phyloP scores from a whole-genome alignment of 306 rosid species.

The Ammopiptanthus mongolicus region DNA sequence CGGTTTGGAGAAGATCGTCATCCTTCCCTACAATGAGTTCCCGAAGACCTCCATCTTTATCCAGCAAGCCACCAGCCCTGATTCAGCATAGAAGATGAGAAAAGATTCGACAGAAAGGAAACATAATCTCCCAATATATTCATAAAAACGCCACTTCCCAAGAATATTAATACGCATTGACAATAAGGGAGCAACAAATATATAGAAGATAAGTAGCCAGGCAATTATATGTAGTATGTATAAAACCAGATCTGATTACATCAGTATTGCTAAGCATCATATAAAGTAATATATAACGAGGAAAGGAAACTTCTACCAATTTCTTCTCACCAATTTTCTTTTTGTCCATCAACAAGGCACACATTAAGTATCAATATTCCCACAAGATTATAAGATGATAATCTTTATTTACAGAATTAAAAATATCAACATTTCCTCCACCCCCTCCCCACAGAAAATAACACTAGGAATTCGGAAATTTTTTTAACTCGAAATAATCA shows the following conservation, averaged over 20 bases:
- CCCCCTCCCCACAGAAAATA: neutral
- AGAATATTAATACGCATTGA: neutral
- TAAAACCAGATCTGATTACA: neutral
- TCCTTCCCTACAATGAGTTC: conserved; percentile 83
- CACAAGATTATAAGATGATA: neutral
- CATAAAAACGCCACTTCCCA: neutral
- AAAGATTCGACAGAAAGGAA: neutral
- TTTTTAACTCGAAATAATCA: neutral
- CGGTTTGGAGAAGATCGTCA: conserved; percentile 85
- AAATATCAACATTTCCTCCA: neutral
- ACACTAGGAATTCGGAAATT: neutral
- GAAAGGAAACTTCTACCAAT: neutral
- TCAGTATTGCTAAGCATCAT: neutral
- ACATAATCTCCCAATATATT: neutral
- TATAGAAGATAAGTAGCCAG: neutral
- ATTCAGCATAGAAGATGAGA: conserved; percentile 3
- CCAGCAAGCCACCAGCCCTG: conserved; percentile 96
- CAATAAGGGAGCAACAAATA: neutral
- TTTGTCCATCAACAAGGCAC: neutral
- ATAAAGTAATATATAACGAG: neutral
- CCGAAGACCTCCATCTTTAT: conserved; percentile 77
- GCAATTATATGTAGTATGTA: neutral
- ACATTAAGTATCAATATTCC: neutral
- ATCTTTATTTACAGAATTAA: neutral
- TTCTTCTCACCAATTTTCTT: neutral